phyloP scores from a whole-genome alignment of 2,329 filamentous ascomycete species.

The Cladosporium sp. region DNA sequence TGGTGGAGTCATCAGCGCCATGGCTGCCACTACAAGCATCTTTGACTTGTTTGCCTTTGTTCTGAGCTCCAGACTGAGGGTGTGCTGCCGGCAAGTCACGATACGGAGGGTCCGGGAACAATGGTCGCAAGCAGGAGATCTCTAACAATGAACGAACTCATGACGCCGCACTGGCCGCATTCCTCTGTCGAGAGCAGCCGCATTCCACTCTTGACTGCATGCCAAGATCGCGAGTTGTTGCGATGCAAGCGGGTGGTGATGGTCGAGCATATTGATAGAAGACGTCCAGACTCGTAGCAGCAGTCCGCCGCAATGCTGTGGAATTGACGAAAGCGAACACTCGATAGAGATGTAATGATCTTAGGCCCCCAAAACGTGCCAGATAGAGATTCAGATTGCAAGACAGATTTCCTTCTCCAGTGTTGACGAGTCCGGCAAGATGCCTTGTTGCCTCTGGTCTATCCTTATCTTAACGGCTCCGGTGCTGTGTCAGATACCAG shows the following conservation, averaged over 20 bases:
- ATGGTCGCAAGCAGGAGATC: too few relatives aligned
- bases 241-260: not conserved
- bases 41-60: not conserved
- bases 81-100: too few relatives aligned
- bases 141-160: not conserved
- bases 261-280: not conserved
- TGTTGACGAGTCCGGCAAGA: not conserved
- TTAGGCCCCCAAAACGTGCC: too few relatives aligned
- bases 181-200: conserved; percentile 4
- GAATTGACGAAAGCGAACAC: not conserved
- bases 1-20: not conserved
- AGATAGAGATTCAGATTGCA: too few relatives aligned
- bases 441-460: not conserved
- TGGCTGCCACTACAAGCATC: not conserved
- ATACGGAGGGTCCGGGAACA: too few relatives aligned
- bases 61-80: not conserved
- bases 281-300: not conserved
- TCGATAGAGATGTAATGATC: too few relatives aligned
- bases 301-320: not conserved
- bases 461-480: not conserved
- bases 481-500: not conserved
- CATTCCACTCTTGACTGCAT: conserved; percentile 1
- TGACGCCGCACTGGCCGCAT: not conserved
- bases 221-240: not conserved
- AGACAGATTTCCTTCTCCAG: too few relatives aligned